Percentiles rank a stretch among this genome's conserved stretches.
Evolutionary conservation across 2,329 filamentous ascomycete species (phyloP).

Genomic region (Fusarium sp.): DNA sequence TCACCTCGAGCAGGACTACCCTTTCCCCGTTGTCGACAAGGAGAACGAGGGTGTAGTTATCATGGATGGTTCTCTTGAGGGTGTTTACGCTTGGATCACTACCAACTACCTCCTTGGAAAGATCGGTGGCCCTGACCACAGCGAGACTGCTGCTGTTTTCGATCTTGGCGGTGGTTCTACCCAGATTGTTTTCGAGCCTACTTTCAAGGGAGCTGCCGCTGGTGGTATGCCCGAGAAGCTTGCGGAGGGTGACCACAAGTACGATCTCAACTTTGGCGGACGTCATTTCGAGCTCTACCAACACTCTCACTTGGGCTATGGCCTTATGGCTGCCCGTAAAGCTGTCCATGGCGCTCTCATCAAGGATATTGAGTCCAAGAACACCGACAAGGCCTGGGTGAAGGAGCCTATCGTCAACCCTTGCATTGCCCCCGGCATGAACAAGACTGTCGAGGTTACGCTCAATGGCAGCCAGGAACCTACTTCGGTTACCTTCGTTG

Average conservation of each 20-base stretch:
- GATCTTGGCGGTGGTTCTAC: constrained; percentile 97
- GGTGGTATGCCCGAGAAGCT: constrained; percentile 89
- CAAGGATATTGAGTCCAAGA: constrained; percentile 72
- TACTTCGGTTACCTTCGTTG: constrained; percentile 83
- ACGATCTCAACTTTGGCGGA: constrained; percentile 88
- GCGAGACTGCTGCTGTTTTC: constrained; percentile 91
- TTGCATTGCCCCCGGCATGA: constrained; percentile 85
- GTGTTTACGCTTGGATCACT: constrained; percentile 99
- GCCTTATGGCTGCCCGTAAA: constrained; percentile 93
- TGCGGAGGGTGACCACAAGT: constrained; percentile 94
- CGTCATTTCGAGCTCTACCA: constrained; percentile 94
- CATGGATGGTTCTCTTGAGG: constrained; percentile 97
- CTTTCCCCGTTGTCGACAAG: constrained; percentile 90
- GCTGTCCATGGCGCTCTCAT: constrained; percentile 83
- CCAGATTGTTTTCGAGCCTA: constrained; percentile 98
- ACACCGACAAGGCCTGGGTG: constrained; percentile 73
- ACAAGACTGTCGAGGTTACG: constrained; percentile 77
- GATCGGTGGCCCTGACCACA: constrained; percentile 92
- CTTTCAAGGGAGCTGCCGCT: constrained; percentile 77
- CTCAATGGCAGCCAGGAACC: constrained; percentile 71
- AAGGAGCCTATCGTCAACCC: constrained; percentile 80
- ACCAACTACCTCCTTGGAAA: constrained; percentile 98
- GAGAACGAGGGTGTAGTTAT: constrained; percentile 91
- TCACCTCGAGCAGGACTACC: constrained; percentile 88
- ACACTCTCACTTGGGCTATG: constrained; percentile 97